phyloP scores from a whole-genome alignment of 2,329 filamentous ascomycete species.

The Penicillium sp. region DNA sequence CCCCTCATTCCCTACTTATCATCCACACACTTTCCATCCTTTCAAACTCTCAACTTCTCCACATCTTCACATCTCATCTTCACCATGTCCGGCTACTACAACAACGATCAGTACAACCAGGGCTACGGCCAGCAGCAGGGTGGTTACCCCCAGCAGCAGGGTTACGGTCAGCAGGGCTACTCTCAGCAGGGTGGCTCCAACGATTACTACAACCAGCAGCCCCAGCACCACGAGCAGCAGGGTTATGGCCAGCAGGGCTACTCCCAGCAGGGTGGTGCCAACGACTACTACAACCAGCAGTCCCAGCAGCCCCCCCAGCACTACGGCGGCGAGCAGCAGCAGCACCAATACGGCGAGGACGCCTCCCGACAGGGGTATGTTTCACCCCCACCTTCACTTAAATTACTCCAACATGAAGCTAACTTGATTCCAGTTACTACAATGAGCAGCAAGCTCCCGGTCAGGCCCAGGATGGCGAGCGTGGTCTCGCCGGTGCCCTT shows the following conservation, averaged over 20 bases:
- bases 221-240: slow-evolving; percentile 19
- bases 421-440: slow-evolving; percentile 22
- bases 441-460: slow-evolving; percentile 33
- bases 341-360: slow-evolving; percentile 29
- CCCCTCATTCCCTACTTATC: background rate
- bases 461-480: slow-evolving; percentile 45
- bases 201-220: slow-evolving; percentile 26
- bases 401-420: slow-evolving; percentile 6
- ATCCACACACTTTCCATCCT: slow-evolving; percentile 4
- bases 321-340: slow-evolving; percentile 23
- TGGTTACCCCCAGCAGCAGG: slow-evolving; percentile 27
- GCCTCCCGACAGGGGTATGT: slow-evolving; percentile 31
- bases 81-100: slow-evolving; percentile 29
- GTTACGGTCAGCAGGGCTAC: slow-evolving; percentile 23
- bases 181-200: slow-evolving; percentile 27
- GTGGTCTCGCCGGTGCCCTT: slow-evolving; percentile 48
- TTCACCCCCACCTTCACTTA: background rate
- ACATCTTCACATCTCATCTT: slow-evolving; percentile 2
- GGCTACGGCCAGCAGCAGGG: slow-evolving; percentile 25
- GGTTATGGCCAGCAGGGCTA: slow-evolving; percentile 10
- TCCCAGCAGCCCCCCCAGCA: slow-evolving; percentile 19
- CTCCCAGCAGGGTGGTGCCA: slow-evolving; percentile 9
- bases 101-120: slow-evolving; percentile 29
- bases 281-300: slow-evolving; percentile 26
- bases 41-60: slow-evolving; percentile 1